phyloP scores from a whole-genome alignment of 208 protist species.

The Porcisia hertigi region DNA sequence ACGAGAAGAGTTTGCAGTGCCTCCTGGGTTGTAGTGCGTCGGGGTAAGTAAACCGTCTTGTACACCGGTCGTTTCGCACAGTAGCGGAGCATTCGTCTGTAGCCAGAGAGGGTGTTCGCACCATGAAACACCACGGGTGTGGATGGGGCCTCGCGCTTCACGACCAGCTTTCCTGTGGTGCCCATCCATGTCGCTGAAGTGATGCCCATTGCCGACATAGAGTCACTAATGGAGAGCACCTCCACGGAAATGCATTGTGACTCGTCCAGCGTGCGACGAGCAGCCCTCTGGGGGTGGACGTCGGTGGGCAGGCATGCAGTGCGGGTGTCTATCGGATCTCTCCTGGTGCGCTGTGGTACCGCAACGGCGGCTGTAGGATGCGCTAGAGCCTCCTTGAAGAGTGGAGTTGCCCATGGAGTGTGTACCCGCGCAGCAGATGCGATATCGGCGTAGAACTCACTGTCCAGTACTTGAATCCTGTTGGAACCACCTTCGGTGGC shows the following conservation, averaged over 20 bases:
- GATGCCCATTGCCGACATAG: constrained; percentile 6
- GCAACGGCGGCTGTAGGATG: background rate
- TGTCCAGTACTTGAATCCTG: constrained; percentile 1
- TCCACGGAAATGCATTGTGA: constrained; percentile 1
- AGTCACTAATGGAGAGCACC: constrained; percentile 17
- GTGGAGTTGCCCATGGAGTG: constrained; percentile 21
- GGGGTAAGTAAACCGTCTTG: constrained; percentile 3
- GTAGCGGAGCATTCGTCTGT: constrained; percentile 19
- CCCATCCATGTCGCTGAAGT: constrained; percentile 14
- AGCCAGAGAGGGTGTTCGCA: constrained; percentile 12
- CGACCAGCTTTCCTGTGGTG: constrained; percentile 1
- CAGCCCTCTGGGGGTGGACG: background rate
- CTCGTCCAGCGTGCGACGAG: background rate
- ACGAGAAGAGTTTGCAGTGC: background rate
- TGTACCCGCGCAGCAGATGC: constrained; percentile 14
- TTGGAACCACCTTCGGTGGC: background rate
- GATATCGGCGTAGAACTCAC: constrained; percentile 12
- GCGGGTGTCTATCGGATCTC: background rate
- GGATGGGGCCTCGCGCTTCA: background rate
- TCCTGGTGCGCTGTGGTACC: background rate
- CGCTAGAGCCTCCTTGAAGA: background rate
- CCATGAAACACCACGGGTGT: constrained; percentile 8
- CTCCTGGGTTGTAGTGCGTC: background rate
- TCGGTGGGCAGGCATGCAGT: background rate
- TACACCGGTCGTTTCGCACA: constrained; percentile 8